Percentiles rank a stretch among this genome's conserved stretches.
phyloP scores from a whole-genome alignment of 2,329 filamentous ascomycete genomes.

The Hypoxylon sp. region DNA sequence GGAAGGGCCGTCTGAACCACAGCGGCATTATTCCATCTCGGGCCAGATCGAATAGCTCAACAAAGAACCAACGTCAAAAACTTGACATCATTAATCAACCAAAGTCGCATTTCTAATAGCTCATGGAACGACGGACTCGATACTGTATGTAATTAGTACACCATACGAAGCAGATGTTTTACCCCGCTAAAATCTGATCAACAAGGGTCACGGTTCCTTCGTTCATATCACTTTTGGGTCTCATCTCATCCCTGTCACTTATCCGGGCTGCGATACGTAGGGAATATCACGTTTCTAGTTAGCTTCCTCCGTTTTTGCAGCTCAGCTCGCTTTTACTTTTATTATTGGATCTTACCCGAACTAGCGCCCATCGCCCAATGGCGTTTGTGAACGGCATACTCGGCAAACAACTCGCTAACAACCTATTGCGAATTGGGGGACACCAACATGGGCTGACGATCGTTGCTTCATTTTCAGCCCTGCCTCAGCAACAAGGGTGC shows the following conservation, averaged over 20 bases:
- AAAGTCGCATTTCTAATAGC: not conserved
- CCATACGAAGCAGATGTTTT: conserved; percentile 7
- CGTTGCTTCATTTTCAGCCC: conserved; percentile 47
- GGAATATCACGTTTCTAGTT: conserved; percentile 32
- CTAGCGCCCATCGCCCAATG: conserved; percentile 34
- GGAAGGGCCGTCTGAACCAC: conserved; percentile 32
- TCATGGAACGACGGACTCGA: conserved; percentile 9
- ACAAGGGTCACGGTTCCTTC: conserved; percentile 19
- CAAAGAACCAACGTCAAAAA: conserved; percentile 14
- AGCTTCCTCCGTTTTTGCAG: conserved; percentile 40
- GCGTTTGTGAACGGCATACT: conserved; percentile 20
- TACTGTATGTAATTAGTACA: conserved; percentile 6
- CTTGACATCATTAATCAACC: conserved; percentile 6
- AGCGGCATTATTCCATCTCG: conserved; percentile 4
- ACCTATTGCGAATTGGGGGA: conserved; percentile 18
- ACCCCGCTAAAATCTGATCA: conserved; percentile 24
- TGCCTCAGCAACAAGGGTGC: conserved; percentile 41
- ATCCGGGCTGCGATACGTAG: conserved; percentile 19
- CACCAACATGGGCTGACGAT: conserved; percentile 42
- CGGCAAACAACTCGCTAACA: conserved; percentile 29
- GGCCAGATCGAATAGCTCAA: conserved; percentile 8
- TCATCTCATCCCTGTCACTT: conserved; percentile 17
- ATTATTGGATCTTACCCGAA: conserved; percentile 42
- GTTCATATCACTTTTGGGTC: conserved; percentile 14
- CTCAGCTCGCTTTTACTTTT: conserved; percentile 33